Evolutionary conservation across 2,329 filamentous ascomycete species (phyloP), one percentile per base, ranked within the genome.

Genomic region (Cytospora piceicola): DNA sequence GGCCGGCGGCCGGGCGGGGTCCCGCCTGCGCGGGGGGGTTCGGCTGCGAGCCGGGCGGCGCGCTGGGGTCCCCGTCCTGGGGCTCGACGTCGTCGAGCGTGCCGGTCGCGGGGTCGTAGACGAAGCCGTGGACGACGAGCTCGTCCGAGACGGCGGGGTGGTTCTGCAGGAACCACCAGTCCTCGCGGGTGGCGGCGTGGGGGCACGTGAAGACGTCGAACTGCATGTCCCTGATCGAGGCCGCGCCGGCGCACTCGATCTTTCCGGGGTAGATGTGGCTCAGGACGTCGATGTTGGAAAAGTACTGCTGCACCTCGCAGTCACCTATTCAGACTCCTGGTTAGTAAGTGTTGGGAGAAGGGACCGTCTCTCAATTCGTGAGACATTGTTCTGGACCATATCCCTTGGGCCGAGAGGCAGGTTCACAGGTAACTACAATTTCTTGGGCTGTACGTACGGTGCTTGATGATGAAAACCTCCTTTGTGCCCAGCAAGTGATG

Each of bases 401-500:
- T 39, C 15, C 15, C 14, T 17, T 39, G 36, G 4, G 12, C 17
- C 4, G 15, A 15, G 36, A 17, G 12, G 4, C 15, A 39, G 36
- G 14, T 39, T 15, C 2, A 39, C 6, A 17, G 36, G 12, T 2
- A 39, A 5, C 17, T 6, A 39, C 4, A 17, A 14, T 34, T n/a
- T n/a, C 12, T 9, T 8, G 14, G 6, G 15, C 12, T 1, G 15
- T 39, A 17, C 36, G 3, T 17, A 39, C 36, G 14, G 69, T 92
- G 89, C 78, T 93, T 92, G 71, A 94, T 81, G 29, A 94, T 75
- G 27, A 94, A 76, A 55, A 95, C 88, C 75, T 94, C 91, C 1
- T 83, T 82, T 0, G 91, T 95, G 7, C 88, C 90, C 0, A 95
- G 83, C 7, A 94, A 81, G 75, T 94, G 91, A 77, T 94, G 83